phyloP scores from a whole-genome alignment of 2,329 filamentous ascomycete species.

The Plectosphaerella plurivora region DNA sequence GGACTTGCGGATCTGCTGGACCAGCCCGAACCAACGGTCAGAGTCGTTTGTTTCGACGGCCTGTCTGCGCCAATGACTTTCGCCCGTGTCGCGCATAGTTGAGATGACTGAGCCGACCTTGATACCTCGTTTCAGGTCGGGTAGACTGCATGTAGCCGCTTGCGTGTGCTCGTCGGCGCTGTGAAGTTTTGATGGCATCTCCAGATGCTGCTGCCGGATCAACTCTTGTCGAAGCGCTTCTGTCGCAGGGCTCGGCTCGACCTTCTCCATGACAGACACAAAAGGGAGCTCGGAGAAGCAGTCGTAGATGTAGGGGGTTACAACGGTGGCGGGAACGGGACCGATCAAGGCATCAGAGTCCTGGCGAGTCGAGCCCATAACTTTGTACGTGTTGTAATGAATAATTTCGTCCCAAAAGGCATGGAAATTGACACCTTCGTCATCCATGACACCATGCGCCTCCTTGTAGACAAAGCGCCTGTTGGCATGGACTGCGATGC shows the following conservation, averaged over 20 bases:
- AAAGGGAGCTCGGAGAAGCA: constrained; percentile 63
- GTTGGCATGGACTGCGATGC: constrained; percentile 55
- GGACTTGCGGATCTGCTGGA: constrained; percentile 49
- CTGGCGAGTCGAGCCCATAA: constrained; percentile 7
- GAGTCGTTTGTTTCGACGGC: constrained; percentile 34
- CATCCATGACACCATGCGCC: constrained; percentile 41
- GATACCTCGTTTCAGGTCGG: not conserved
- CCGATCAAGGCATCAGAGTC: constrained; percentile 4
- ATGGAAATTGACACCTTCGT: constrained; percentile 26
- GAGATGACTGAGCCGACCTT: constrained; percentile 29
- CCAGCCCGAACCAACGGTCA: constrained; percentile 65
- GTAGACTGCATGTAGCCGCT: not conserved
- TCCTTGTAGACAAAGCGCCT: constrained; percentile 64
- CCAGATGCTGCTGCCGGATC: constrained; percentile 20
- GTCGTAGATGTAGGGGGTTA: constrained; percentile 64
- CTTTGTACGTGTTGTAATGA: constrained; percentile 27
- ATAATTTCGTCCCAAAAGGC: constrained; percentile 50
- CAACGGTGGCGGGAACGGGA: constrained; percentile 45
- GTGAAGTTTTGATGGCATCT: constrained; percentile 17
- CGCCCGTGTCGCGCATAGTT: constrained; percentile 36
- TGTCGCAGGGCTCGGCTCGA: constrained; percentile 20
- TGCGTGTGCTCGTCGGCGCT: constrained; percentile 11
- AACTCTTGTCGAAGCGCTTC: constrained; percentile 22
- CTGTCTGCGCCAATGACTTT: constrained; percentile 53
- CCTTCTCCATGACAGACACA: constrained; percentile 40